These are phyloP conservation scores for Rhododendron ferrugineum DNA, from an alignment of 148 eudicot genomes.

Conservation along the genomic window DNA sequence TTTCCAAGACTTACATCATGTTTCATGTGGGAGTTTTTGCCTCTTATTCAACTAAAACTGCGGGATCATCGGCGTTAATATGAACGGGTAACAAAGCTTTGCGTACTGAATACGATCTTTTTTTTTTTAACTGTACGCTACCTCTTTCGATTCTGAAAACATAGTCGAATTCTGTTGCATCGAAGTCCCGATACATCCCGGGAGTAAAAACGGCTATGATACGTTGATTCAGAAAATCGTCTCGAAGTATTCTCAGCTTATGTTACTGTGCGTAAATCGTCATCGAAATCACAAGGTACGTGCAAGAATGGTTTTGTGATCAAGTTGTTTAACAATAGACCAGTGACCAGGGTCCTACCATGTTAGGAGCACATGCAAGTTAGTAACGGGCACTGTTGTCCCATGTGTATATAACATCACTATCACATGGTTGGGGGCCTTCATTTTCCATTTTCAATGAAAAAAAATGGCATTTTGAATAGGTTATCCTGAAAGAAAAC, in stretches of 20 bases:
- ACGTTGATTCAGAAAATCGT: background rate
- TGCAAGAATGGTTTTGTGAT: background rate
- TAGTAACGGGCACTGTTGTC: background rate
- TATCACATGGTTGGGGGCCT: background rate
- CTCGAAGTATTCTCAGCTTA: background rate
- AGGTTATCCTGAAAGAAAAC: background rate
- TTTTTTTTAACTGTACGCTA: background rate
- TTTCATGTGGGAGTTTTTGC: background rate
- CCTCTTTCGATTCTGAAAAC: background rate
- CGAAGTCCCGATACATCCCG: background rate
- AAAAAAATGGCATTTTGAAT: background rate
- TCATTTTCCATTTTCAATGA: background rate
- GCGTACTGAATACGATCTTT: background rate
- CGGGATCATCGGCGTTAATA: background rate
- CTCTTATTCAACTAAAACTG: background rate
- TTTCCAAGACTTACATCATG: background rate
- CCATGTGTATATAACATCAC: background rate
- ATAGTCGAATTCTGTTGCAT: background rate
- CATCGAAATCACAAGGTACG: background rate
- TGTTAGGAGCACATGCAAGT: conserved; percentile 2
- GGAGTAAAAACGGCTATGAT: background rate
- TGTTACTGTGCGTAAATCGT: background rate
- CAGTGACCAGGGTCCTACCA: background rate
- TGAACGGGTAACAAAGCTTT: background rate
- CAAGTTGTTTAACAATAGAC: background rate